Percentiles rank a stretch among this genome's conserved stretches.
Conservation (phyloP, 768 basidiomycete species). For the Suillus bovinus region DNA sequence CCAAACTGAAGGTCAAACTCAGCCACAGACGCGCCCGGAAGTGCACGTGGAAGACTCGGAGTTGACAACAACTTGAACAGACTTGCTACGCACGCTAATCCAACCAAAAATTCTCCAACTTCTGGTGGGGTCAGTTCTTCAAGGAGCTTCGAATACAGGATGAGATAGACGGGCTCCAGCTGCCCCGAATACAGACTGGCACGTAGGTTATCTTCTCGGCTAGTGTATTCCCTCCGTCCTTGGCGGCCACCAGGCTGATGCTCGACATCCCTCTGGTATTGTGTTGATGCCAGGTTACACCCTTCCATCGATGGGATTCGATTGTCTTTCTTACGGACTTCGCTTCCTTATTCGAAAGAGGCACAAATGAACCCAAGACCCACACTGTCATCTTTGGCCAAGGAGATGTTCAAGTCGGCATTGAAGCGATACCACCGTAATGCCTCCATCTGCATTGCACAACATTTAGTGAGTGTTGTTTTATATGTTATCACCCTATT, state of each 20-base stretch:
- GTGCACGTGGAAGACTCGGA: too few relatives aligned
- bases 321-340: not conserved
- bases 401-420: not conserved
- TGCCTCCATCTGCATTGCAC: not conserved
- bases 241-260: not conserved
- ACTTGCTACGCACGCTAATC: not conserved
- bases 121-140: not conserved
- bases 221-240: not conserved
- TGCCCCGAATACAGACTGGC: not conserved
- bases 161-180: not conserved
- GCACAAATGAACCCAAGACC: not conserved
- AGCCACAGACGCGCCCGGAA: not conserved
- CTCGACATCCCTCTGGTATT: not conserved
- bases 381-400: not conserved
- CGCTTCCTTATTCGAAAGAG: not conserved
- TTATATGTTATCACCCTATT: not conserved
- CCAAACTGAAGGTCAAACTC: not conserved
- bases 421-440: not conserved
- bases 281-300: not conserved
- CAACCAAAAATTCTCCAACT: not conserved
- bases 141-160: not conserved
- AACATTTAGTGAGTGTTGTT: not conserved
- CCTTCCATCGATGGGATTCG: not conserved
- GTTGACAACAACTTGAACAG: not conserved
- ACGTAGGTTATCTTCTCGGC: not conserved